Evolutionary conservation across 257 asterid genomes (phyloP), one percentile per base, ranked within the genome.

Genomic region (Primulina eburnea): DNA sequence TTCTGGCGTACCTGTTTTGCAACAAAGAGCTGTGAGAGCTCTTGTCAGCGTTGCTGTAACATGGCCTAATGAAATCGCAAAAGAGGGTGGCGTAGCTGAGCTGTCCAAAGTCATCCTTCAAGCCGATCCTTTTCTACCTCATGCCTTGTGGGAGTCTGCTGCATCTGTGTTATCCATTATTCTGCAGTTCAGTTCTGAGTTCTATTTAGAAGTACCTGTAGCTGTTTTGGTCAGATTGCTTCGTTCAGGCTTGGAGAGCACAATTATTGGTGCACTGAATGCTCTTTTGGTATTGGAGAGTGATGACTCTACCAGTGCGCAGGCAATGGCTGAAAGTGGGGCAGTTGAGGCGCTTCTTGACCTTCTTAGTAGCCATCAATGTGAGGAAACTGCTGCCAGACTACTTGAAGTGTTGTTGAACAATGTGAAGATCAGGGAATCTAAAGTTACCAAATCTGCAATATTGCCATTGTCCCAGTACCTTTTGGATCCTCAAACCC

Each of bases 251-350:
- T 77, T 90, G 7, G 97, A 94, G 76, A 72, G 82, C 78, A 94
- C 99, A 7, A 90, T 94, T 20, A 77, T 82, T 69, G 99, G 99
- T 57, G 95, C 99, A 35, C 78, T 94, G 21, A 94, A 92, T 74
- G 99, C 99, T 65, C 99, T 94, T 72, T 84, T 94, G 18, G 97
- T 94, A 63, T 78, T 94, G 85, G 99, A 94, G 70, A 89, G 86
- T 71, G 99, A 94, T 74, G 97, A 94, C 85, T 87, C 99, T 12
- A 91, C 97, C 74, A 87, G 91, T 64, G 96, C 99, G 18, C 92
- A 88, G 85, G 96, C 97, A 68, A 94, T 94, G 99, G 96, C 99
- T 62, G 99, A 94, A 81, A 89, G 97, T 78, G 99, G 97, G 47
- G 99, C 97, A 3, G 88, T 94, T 47, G 99, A 94, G 77, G 96